Base-by-base conservation (phyloP, 192 early-diverging fungal species). In the Backusella circina region DNA sequence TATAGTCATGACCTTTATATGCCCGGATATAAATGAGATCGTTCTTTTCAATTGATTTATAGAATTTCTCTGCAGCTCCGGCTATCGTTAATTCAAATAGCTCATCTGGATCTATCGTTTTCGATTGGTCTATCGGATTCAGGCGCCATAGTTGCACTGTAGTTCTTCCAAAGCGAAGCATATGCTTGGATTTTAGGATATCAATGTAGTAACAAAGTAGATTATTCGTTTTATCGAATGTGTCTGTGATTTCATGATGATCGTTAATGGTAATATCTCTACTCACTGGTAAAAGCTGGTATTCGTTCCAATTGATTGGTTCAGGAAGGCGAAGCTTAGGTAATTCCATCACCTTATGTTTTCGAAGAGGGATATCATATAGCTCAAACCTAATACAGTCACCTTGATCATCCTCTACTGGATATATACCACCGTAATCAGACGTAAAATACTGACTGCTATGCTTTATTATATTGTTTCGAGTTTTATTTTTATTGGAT, bases 1-100 rank as follows among this genome's bases (percentile, higher is more conserved):
- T 36, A 5, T 68, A 68, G 8, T 68, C 67, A 47, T 28, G 69
- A 2, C 23, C 41, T 31, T 70, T 70, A 8, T 70, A 70, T 16
- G 38, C 69, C 16, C 69, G 41, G 13, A 70, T 70, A 47, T 70
- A 70, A 23, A 70, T 7, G 5, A 70, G 69, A 12, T 70, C 26
- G 39, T 70, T 28, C 5, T 41, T 15, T 47, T 41, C 69, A 28
- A 61, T 26, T 12, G 33, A 33, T 21, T 68, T 38, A 12, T 44
- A 28, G 3, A 47, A 41, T 6, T 26, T 16, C 16, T 30, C 3
- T 5, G 6, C 1, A 30, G 1, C 15, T 44, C 21, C 26, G 7
- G 26, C 26, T 12, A 61, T 61, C 9, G 18, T n/a, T 10, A 61
- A 7, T 61, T 61, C 23, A 61, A 26, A 61, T 21, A 61, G 54